These are phyloP conservation scores for Brassica carinata DNA, from an alignment of 345 rosid species.

Conservation along the genomic window DNA sequence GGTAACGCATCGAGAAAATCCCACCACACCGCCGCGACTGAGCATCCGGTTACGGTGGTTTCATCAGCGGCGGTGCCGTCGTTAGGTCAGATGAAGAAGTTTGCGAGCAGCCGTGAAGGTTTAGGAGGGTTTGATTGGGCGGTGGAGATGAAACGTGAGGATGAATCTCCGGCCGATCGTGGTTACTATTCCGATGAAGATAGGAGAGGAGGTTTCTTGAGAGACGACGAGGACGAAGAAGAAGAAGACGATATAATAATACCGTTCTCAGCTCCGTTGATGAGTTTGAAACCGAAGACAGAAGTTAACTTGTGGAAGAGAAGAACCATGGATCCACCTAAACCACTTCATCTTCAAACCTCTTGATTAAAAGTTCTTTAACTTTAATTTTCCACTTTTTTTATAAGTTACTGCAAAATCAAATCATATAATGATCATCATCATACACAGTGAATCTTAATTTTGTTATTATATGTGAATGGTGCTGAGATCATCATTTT, in stretches of 20 bases:
- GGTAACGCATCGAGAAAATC: constrained; percentile 38
- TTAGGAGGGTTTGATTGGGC: constrained; percentile 68
- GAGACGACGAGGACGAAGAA: constrained; percentile 32
- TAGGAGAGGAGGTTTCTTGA: constrained; percentile 28
- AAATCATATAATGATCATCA: constrained; percentile 5
- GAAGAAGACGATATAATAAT: constrained; percentile 46
- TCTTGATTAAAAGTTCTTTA: no score
- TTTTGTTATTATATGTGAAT: no score
- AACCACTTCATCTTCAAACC: constrained; percentile 59
- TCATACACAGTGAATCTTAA: constrained; percentile 12
- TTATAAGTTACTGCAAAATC: constrained; percentile 4
- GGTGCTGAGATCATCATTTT: no score
- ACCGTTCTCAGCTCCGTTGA: constrained; percentile 83
- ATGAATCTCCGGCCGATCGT: constrained; percentile 48
- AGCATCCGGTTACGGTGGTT: constrained; percentile 32
- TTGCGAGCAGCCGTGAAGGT: constrained; percentile 70
- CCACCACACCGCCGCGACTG: not conserved
- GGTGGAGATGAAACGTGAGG: constrained; percentile 50
- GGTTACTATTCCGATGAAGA: constrained; percentile 62
- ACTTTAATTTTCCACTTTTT: no score
- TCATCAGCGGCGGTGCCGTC: constrained; percentile 47
- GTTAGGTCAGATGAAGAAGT: constrained; percentile 75
- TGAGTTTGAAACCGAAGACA: constrained; percentile 57
- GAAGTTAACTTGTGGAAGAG: constrained; percentile 92
- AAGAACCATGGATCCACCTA: constrained; percentile 79